Base-by-base conservation (phyloP, 2,329 filamentous ascomycete species). In the Aspergillus uvarum region DNA sequence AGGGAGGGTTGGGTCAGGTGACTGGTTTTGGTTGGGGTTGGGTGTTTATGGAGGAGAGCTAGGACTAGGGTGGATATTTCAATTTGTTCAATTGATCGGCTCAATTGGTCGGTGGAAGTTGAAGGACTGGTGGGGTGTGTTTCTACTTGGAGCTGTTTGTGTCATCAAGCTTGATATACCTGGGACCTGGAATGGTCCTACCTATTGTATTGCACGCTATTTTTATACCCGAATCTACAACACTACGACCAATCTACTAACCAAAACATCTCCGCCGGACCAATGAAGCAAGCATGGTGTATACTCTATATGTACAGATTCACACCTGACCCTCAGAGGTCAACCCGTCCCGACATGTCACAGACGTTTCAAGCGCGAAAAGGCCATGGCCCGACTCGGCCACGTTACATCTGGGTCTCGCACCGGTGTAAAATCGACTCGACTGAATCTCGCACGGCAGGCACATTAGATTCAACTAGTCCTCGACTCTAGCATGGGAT, bases 251-350 rank as follows among this genome's bases (percentile, higher is more conserved):
- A 10, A 29, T 29, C 26, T 50, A 57, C 47, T 31, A 47, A 4
- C 22, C 32, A n/a, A 29, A 19, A 16, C 51, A 42, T 14, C 38
- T 51, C 42, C 51, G 42, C 14, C n/a, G 42, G 24, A n/a, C 31
- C 38, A 44, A 47, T 47, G 59, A 57, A 35, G 44, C 50, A 50
- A 61, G 54, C 56, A 58, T 53, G 65, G 63, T 64, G 63, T 63
- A 68, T 68, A 64, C 60, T 68, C 63, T 70, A 70, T 70, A 68
- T 70, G 68, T 70, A 70, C 68, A 70, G 62, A 68, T 65, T 63
- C 62, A 65, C 59, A 63, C 58, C 52, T 55, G 47, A 58, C 51
- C 49, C 49, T 31, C 59, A 32, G 52, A 52, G 12, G 44, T 47
- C 32, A 35, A 29, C 26, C 26, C 3, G 11, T 12, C 32, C 32